Conservation (phyloP, 495 filamentous ascomycete species). For the Clavariopsis aquatica region DNA sequence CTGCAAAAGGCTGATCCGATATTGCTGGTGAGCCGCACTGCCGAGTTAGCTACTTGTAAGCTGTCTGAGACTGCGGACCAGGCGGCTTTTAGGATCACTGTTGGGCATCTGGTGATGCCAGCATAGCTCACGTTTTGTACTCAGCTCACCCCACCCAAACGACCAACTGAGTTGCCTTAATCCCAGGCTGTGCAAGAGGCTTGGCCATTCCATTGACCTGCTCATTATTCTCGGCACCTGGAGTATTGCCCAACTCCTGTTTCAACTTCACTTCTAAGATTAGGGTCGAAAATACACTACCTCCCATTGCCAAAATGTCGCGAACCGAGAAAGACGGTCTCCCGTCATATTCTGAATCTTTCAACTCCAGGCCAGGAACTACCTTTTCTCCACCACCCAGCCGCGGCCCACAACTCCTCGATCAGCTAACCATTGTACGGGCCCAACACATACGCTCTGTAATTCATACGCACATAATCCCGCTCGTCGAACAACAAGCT, state of each 20-base stretch:
- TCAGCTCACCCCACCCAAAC: neutral
- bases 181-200: neutral
- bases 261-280: neutral
- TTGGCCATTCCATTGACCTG: neutral
- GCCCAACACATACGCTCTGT: slow-evolving; percentile 26
- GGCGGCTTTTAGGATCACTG: neutral
- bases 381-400: neutral
- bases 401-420: slow-evolving; percentile 28
- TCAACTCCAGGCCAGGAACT: neutral
- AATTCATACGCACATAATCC: slow-evolving; percentile 25
- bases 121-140: neutral
- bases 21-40: neutral
- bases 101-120: neutral
- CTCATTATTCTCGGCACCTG: too few species aligned
- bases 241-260: too few species aligned
- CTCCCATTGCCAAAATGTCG: slow-evolving; percentile 34
- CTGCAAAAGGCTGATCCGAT: neutral
- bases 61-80: neutral
- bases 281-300: neutral
- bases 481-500: slow-evolving; percentile 33
- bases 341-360: slow-evolving; percentile 28
- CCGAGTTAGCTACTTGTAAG: neutral
- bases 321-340: slow-evolving; percentile 22
- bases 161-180: neutral
- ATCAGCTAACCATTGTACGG: slow-evolving; percentile 30